Evolutionary conservation across 257 asterid species (phyloP).

Genomic region (Forsythia viridissima): DNA sequence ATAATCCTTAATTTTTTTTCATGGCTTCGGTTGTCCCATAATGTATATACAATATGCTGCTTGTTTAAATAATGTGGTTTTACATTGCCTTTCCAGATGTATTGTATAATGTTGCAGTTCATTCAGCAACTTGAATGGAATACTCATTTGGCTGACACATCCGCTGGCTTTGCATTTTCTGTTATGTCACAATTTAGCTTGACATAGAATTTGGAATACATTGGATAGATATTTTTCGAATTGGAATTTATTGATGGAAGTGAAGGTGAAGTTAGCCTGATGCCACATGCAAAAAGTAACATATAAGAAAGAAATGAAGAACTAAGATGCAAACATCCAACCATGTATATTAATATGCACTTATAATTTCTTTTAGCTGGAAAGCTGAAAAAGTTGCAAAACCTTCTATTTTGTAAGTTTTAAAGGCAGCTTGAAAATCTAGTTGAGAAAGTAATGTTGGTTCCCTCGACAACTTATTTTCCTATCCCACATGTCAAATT

Average conservation of each 20-base stretch:
- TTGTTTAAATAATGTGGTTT: constrained; percentile 1
- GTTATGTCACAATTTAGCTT: constrained; percentile 1
- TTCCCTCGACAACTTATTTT: background rate
- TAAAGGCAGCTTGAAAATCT: background rate
- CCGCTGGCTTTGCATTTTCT: constrained; percentile 8
- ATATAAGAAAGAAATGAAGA: background rate
- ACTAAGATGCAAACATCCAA: background rate
- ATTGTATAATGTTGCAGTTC: background rate
- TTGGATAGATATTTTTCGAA: background rate
- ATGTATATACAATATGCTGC: background rate
- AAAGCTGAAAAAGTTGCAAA: background rate
- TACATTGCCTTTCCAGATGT: background rate
- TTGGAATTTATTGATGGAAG: constrained; percentile 4
- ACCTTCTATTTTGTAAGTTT: background rate
- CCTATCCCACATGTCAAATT: background rate
- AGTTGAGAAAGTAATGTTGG: background rate
- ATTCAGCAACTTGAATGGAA: constrained; percentile 1
- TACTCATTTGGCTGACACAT: background rate
- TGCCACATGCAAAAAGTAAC: background rate
- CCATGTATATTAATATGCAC: background rate
- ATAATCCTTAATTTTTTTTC: background rate
- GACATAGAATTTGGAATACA: background rate
- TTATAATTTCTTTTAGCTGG: background rate
- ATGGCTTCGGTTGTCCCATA: constrained; percentile 2
- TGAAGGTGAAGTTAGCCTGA: background rate